These are phyloP conservation scores for Agarophyton chilense DNA, from an alignment of 23 red algal species.

Conservation along the genomic window DNA sequence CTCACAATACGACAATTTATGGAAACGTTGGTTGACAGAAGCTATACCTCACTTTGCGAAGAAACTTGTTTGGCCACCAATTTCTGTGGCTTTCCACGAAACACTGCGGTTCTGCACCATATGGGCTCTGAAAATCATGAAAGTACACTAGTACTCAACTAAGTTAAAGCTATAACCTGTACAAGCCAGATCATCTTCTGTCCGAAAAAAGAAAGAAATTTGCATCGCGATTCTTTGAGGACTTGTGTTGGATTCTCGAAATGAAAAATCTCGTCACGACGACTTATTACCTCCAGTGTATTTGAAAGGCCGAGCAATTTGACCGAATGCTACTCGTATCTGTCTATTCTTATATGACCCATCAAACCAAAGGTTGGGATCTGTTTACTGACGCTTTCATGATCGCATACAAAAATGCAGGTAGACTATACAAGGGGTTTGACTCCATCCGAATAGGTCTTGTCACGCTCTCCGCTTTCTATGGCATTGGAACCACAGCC, in stretches of 20 bases:
- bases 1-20: neutral
- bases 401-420: too few species aligned
- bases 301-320: neutral
- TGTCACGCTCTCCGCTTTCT: neutral
- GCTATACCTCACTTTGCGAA: too few species aligned
- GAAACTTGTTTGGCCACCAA: too few species aligned
- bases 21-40: too few species aligned
- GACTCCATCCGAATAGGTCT: neutral
- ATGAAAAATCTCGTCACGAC: neutral
- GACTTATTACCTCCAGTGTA: constrained; percentile 34
- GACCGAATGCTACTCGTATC: neutral
- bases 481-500: neutral
- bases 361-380: neutral
- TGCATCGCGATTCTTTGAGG: constrained; percentile 11
- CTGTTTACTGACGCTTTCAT: too few species aligned
- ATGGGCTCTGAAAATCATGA: too few species aligned
- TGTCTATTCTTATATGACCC: neutral
- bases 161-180: too few species aligned
- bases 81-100: too few species aligned
- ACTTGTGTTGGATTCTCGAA: constrained; percentile 3
- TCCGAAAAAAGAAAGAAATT: constrained; percentile 8
- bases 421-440: too few species aligned
- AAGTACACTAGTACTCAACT: neutral
- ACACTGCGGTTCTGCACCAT: too few species aligned
- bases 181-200: neutral